phyloP scores from a whole-genome alignment of 2,329 filamentous ascomycete genomes.

The Calonectria crousiana region DNA sequence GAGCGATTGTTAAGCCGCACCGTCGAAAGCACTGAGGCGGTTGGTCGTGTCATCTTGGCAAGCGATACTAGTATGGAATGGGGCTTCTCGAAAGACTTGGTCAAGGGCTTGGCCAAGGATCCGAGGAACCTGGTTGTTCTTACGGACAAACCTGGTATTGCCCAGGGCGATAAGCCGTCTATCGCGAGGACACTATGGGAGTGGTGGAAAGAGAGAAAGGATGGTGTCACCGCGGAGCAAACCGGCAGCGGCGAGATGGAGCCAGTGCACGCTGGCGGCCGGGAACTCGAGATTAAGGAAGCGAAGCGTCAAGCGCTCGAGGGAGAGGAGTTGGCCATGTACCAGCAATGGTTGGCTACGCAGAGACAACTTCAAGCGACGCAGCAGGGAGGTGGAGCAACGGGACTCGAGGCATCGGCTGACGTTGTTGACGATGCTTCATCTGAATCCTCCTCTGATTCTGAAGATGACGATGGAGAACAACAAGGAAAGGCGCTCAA shows the following conservation, averaged over 20 bases:
- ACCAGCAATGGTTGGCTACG: slow-evolving; percentile 93
- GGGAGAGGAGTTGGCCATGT: slow-evolving; percentile 81
- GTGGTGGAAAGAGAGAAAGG: slow-evolving; percentile 78
- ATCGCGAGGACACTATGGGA: slow-evolving; percentile 84
- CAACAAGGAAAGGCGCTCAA: slow-evolving; percentile 94
- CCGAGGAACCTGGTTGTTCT: slow-evolving; percentile 87
- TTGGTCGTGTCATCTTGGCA: slow-evolving; percentile 84
- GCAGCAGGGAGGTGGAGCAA: slow-evolving; percentile 76
- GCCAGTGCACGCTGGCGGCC: slow-evolving; percentile 74
- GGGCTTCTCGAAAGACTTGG: slow-evolving; percentile 89
- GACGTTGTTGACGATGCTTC: slow-evolving; percentile 87
- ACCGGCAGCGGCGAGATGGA: slow-evolving; percentile 70
- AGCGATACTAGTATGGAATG: slow-evolving; percentile 93
- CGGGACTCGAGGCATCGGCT: slow-evolving; percentile 75
- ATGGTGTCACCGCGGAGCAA: slow-evolving; percentile 72
- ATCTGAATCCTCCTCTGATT: slow-evolving; percentile 86
- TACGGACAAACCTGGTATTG: slow-evolving; percentile 76
- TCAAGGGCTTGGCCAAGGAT: slow-evolving; percentile 81
- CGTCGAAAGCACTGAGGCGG: slow-evolving; percentile 55
- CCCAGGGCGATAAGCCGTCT: slow-evolving; percentile 59
- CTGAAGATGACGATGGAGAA: slow-evolving; percentile 89
- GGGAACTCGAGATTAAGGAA: slow-evolving; percentile 71
- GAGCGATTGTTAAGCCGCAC: slow-evolving; percentile 72
- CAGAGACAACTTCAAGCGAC: slow-evolving; percentile 89
- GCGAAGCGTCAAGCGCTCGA: slow-evolving; percentile 75